Percentiles rank a stretch among this genome's conserved stretches.
Evolutionary conservation across 2,329 filamentous ascomycete genomes (phyloP).

Genomic region (Graphilbum fragrans): DNA sequence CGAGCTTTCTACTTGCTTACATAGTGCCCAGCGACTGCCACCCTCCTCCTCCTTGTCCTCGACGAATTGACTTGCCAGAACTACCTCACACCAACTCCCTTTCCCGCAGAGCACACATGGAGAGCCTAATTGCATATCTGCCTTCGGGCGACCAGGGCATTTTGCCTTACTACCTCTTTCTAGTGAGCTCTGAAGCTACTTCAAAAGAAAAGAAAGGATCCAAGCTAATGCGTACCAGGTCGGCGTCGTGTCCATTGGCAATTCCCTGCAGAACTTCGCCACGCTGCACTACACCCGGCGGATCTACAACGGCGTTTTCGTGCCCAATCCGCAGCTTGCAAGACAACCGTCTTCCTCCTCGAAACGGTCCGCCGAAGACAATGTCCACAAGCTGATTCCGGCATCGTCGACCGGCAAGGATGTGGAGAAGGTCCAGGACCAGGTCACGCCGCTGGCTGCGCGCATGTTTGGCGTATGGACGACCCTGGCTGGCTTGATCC

Average conservation of each 20-base stretch:
- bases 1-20: no score
- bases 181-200: slow-evolving; percentile 26
- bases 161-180: slow-evolving; percentile 46
- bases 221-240: slow-evolving; percentile 40
- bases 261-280: slow-evolving; percentile 72
- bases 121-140: slow-evolving; percentile 27
- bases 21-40: no score
- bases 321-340: slow-evolving; percentile 34
- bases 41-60: no score
- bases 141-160: slow-evolving; percentile 39
- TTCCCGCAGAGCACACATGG: slow-evolving; percentile 32
- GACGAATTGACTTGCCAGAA: no score
- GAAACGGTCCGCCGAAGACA: slow-evolving; percentile 37
- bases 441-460: slow-evolving; percentile 63
- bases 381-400: slow-evolving; percentile 37
- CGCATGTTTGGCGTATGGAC: slow-evolving; percentile 86
- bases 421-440: slow-evolving; percentile 34
- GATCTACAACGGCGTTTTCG: slow-evolving; percentile 63
- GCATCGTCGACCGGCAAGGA: slow-evolving; percentile 29
- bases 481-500: slow-evolving; percentile 61
- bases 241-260: slow-evolving; percentile 69
- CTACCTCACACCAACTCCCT: no score
- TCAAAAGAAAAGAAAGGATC: not conserved
- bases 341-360: slow-evolving; percentile 17
- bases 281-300: slow-evolving; percentile 75